These are phyloP conservation scores for Dothistroma pini DNA, from an alignment of 2,329 filamentous ascomycete species.

Conservation along the genomic window DNA sequence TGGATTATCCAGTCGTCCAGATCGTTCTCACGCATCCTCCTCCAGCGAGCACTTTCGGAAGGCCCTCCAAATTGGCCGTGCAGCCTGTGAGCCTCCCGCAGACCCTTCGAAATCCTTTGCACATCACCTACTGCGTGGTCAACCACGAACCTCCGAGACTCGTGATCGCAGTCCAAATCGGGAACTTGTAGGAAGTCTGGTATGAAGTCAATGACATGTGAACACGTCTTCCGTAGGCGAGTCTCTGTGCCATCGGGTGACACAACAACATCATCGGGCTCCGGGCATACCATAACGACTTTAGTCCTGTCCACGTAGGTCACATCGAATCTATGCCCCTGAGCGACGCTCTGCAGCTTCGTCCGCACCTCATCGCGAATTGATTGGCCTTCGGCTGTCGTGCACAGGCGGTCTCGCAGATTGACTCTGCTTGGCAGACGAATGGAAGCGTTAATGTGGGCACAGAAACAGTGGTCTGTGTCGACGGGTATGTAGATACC, in stretches of 20 bases:
- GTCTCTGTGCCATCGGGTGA: background rate
- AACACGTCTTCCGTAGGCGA: background rate
- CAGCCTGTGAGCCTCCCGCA: background rate
- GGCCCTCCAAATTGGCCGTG: background rate
- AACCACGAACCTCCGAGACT: background rate
- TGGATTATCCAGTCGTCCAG: background rate
- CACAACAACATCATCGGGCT: background rate
- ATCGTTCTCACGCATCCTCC: background rate
- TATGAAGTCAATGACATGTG: background rate
- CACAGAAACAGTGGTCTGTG: conserved; percentile 1
- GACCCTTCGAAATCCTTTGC: background rate
- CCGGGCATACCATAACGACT: background rate
- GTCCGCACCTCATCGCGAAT: background rate
- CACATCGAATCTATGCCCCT: background rate
- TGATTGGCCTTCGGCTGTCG: background rate
- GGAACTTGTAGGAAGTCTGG: background rate
- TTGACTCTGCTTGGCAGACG: background rate
- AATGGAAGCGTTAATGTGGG: conserved; percentile 11
- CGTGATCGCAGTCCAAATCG: background rate
- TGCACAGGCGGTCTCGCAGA: background rate
- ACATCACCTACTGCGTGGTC: background rate
- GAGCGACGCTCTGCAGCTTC: background rate
- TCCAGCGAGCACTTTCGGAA: background rate
- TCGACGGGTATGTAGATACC: conserved; percentile 9
- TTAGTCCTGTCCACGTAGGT: background rate